Percentiles rank a stretch among this genome's conserved stretches.
phyloP scores from a whole-genome alignment of 78 protist genomes.

The Cavenderia fasciculata region DNA sequence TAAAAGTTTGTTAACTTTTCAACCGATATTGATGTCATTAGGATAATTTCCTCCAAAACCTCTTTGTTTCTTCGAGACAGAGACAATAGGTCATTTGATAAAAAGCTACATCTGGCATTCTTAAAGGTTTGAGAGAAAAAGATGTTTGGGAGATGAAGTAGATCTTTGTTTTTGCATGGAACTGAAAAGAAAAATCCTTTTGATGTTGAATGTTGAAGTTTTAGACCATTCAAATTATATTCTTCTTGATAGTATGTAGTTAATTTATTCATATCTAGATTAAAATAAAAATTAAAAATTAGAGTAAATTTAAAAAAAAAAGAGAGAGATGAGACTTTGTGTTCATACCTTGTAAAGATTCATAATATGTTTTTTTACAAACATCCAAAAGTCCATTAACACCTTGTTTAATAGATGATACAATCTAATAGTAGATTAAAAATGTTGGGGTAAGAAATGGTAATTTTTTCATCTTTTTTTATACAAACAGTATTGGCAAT shows the following conservation, averaged over 20 bases:
- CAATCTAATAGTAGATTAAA: background rate
- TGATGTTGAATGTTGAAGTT: background rate
- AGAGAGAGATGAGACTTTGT: background rate
- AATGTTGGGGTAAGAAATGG: background rate
- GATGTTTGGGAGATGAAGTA: constrained; percentile 40
- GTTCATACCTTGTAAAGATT: background rate
- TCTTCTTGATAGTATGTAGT: constrained; percentile 38
- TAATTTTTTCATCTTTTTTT: background rate
- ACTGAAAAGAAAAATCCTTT: constrained; percentile 36
- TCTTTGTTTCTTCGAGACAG: constrained; percentile 54
- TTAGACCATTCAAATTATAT: constrained; percentile 28
- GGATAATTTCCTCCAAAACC: constrained; percentile 55
- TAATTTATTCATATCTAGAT: constrained; percentile 42
- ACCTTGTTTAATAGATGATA: constrained; percentile 57
- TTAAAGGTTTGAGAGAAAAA: background rate
- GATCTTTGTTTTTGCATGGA: constrained; percentile 32
- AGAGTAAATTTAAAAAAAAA: background rate
- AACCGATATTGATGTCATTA: constrained; percentile 9
- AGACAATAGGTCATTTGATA: constrained; percentile 18
- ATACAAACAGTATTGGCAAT: background rate
- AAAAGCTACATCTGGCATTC: constrained; percentile 16
- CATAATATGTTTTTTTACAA: constrained; percentile 67
- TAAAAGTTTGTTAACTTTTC: constrained; percentile 4
- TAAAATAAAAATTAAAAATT: background rate
- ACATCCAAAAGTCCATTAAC: constrained; percentile 72